Conservation (phyloP, 495 filamentous ascomycete species). For the Tuber melanosporum region DNA sequence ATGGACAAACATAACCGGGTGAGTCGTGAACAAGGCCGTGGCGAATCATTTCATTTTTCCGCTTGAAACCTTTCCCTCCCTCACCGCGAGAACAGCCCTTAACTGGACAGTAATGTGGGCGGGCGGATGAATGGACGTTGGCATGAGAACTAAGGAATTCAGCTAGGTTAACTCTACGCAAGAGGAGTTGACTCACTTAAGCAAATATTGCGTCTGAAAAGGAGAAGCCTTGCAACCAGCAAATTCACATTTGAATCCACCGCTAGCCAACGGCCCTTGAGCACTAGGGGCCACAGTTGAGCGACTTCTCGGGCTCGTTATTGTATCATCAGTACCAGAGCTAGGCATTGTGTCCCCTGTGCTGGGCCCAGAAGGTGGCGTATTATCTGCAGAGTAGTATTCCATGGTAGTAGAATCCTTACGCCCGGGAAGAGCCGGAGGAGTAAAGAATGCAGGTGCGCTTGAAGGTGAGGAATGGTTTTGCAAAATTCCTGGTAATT, state of each 20-base stretch:
- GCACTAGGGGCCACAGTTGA: constrained; percentile 27
- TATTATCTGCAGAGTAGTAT: constrained; percentile 31
- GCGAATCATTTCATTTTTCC: constrained; percentile 98
- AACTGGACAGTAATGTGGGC: constrained; percentile 88
- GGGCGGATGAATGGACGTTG: constrained; percentile 86
- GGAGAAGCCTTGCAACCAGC: constrained; percentile 72
- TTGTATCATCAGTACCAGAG: constrained; percentile 35
- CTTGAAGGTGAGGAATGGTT: constrained; percentile 16
- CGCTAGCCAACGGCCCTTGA: constrained; percentile 31
- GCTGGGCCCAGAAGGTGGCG: constrained; percentile 36
- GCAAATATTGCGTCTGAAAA: constrained; percentile 85
- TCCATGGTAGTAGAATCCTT: constrained; percentile 32
- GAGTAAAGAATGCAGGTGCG: constrained; percentile 33
- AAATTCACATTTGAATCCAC: constrained; percentile 53
- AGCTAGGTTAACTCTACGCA: constrained; percentile 11
- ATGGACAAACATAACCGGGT: constrained; percentile 94
- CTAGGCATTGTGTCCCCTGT: constrained; percentile 41
- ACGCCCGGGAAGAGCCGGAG: constrained; percentile 25
- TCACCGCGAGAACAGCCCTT: constrained; percentile 68
- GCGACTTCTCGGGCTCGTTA: constrained; percentile 29
- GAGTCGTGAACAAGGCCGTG: constrained; percentile 93
- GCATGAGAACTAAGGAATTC: constrained; percentile 78
- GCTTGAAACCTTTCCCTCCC: constrained; percentile 91
- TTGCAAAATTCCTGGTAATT: constrained; percentile 25
- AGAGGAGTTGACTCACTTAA: constrained; percentile 54